Conservation (phyloP, 2,329 filamentous ascomycete species). For the Xylariaceae sp. region DNA sequence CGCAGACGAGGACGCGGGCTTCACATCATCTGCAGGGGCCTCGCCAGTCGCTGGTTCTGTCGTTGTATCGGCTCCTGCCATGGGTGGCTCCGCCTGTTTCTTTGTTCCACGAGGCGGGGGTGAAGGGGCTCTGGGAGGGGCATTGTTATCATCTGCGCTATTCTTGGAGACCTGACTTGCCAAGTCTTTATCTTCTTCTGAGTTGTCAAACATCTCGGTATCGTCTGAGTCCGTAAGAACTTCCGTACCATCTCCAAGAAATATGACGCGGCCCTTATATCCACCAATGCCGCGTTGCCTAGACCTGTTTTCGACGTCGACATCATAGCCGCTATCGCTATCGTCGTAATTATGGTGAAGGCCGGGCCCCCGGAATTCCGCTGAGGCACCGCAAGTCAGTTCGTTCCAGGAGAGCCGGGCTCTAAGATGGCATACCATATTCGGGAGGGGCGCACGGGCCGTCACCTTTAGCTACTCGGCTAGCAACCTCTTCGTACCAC, state of each 20-base stretch:
- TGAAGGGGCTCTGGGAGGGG: slow-evolving; percentile 33
- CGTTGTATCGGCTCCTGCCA: slow-evolving; percentile 25
- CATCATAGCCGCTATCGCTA: slow-evolving; percentile 71
- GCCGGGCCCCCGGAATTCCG: slow-evolving; percentile 79
- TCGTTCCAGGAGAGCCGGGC: slow-evolving; percentile 29
- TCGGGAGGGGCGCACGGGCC: slow-evolving; percentile 97
- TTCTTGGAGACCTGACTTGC: slow-evolving; percentile 76
- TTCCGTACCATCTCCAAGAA: slow-evolving; percentile 92
- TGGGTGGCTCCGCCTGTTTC: slow-evolving; percentile 27
- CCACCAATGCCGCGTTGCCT: slow-evolving; percentile 63
- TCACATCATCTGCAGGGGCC: slow-evolving; percentile 25
- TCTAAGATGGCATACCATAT: slow-evolving; percentile 76
- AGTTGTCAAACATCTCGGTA: slow-evolving; percentile 87
- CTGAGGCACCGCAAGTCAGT: slow-evolving; percentile 45
- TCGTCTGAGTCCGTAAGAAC: slow-evolving; percentile 84
- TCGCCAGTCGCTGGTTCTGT: slow-evolving; percentile 27
- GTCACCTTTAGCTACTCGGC: slow-evolving; percentile 91
- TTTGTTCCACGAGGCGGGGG: slow-evolving; percentile 31
- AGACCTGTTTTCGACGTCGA: slow-evolving; percentile 63
- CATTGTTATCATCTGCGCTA: slow-evolving; percentile 29
- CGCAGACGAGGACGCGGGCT: slow-evolving; percentile 22
- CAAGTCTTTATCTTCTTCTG: slow-evolving; percentile 80
- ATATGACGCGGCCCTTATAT: slow-evolving; percentile 82
- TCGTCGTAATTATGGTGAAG: slow-evolving; percentile 81
- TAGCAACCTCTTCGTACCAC: slow-evolving; percentile 96